Conservation (phyloP, 2,329 filamentous ascomycete genomes). For the Diaporthe ampelina region DNA sequence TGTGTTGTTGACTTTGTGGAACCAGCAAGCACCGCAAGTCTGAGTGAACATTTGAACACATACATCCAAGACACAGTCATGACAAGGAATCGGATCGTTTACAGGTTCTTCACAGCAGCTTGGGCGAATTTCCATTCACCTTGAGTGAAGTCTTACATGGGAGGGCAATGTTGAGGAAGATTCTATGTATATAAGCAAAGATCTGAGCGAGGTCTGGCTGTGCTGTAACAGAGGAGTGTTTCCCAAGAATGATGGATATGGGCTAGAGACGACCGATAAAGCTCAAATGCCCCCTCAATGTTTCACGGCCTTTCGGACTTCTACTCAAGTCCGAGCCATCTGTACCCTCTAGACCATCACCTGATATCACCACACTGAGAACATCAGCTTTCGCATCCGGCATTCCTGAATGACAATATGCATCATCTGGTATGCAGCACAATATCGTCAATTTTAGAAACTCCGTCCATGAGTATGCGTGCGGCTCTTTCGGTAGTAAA, state of each 20-base stretch:
- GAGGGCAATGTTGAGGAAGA: neutral
- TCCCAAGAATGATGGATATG: neutral
- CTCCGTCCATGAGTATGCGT: neutral
- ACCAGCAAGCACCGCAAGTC: too few relatives aligned
- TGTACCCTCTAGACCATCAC: neutral
- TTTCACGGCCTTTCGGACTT: neutral
- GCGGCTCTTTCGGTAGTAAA: conserved; percentile 9
- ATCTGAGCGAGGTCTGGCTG: too few relatives aligned
- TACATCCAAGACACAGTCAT: too few relatives aligned
- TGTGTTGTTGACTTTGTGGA: too few relatives aligned
- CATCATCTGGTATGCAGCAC: neutral
- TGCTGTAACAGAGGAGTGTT: neutral
- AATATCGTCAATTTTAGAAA: neutral
- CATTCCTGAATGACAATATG: neutral
- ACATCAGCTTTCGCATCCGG: neutral
- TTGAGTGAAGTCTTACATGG: neutral
- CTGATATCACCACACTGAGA: too few relatives aligned
- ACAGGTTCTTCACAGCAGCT: too few relatives aligned
- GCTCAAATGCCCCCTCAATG: neutral
- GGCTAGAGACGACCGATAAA: neutral
- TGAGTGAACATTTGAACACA: too few relatives aligned
- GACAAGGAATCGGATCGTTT: too few relatives aligned
- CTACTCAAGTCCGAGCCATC: neutral
- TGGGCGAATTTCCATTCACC: neutral
- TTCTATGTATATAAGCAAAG: too few relatives aligned